Base-by-base conservation (phyloP, 2,329 filamentous ascomycete species). In the Neofusicoccum sp. region DNA sequence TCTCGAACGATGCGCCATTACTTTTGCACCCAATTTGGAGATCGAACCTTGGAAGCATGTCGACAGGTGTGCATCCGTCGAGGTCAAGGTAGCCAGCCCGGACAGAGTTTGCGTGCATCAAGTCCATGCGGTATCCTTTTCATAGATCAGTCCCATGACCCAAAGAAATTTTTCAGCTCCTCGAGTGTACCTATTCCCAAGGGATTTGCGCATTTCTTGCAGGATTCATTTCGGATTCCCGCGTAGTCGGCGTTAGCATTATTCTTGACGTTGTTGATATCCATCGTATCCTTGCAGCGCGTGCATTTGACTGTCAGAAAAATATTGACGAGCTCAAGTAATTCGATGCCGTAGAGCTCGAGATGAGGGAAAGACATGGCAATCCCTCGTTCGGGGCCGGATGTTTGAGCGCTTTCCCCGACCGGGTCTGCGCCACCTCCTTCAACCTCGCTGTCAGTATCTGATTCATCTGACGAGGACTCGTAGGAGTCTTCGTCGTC, bases 61-160 rank as follows among this genome's bases (percentile, higher is more conserved):
- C 91, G 47, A 86, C 81, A 7, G 90, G 82, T 5, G 85, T 87
- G 74, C 89, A 93, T 14, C 89, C 89, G 28, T 88, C 83, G 8
- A 91, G 75, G 71, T 95, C 90, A 61, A 96, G 75, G 71, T 93
- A 93, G 4, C 91, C 91, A 11, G 89, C 90, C 61, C 89, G 81
- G n/a, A 84, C 81, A 3, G 89, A 90, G 75, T 87, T 84, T 57
- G 83, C 79, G 74, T 95, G 91, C 63, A 95, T 84, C 61, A 91
- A 75, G 69, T 91, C 87, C 66, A 82, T 82, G 36, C 88, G 82
- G 71, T 70, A 76, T 20, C 71, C 71, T 72, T 58, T 53, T 34
- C 14, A 38, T 57, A 58, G 48, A 7, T 61, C 26, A 60, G 36
- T 59, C 36, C 14, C 38, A 61, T 61, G 38, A 36, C 28, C n/a